These are phyloP conservation scores for Cladosporium cucumerinum DNA, from an alignment of 2,329 filamentous ascomycete genomes.

Conservation along the genomic window DNA sequence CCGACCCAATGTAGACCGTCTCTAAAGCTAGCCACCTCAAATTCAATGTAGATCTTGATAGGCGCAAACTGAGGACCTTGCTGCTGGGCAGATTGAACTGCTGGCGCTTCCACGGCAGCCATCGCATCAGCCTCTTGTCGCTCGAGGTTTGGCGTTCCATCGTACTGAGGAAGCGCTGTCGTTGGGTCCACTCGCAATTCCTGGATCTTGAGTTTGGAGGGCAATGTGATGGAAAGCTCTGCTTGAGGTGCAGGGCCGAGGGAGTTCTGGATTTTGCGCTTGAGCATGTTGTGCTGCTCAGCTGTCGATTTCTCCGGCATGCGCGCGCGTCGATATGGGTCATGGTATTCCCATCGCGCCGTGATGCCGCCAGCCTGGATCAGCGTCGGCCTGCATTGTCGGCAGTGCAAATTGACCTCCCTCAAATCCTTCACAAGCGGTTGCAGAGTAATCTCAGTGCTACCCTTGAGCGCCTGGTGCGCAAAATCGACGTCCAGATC, in stretches of 20 bases:
- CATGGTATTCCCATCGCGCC: slow-evolving; percentile 44
- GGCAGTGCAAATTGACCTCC: slow-evolving; percentile 58
- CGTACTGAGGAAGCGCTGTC: slow-evolving; percentile 36
- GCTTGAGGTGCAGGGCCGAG: slow-evolving; percentile 51
- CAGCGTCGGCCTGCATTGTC: slow-evolving; percentile 57
- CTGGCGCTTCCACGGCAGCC: slow-evolving; percentile 33
- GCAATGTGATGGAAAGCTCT: slow-evolving; percentile 58
- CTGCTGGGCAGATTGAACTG: slow-evolving; percentile 28
- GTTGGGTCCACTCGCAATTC: slow-evolving; percentile 51
- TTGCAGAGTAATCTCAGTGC: slow-evolving; percentile 76
- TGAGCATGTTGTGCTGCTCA: slow-evolving; percentile 74
- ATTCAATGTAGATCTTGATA: slow-evolving; percentile 70
- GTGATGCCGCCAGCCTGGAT: slow-evolving; percentile 47
- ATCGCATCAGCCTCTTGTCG: slow-evolving; percentile 33
- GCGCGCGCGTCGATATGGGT: slow-evolving; percentile 65
- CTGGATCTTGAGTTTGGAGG: slow-evolving; percentile 59
- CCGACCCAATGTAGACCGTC: slow-evolving; percentile 93
- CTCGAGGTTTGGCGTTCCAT: slow-evolving; percentile 39
- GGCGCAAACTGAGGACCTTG: slow-evolving; percentile 51
- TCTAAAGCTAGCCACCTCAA: slow-evolving; percentile 68
- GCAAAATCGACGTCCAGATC: slow-evolving; percentile 86
- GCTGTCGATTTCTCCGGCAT: slow-evolving; percentile 61
- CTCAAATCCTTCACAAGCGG: slow-evolving; percentile 56
- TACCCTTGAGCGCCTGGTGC: slow-evolving; percentile 69
- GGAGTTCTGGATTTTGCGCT: slow-evolving; percentile 62